Conservation (phyloP, 352 stramenopile species). For the Pythium aquatile region DNA sequence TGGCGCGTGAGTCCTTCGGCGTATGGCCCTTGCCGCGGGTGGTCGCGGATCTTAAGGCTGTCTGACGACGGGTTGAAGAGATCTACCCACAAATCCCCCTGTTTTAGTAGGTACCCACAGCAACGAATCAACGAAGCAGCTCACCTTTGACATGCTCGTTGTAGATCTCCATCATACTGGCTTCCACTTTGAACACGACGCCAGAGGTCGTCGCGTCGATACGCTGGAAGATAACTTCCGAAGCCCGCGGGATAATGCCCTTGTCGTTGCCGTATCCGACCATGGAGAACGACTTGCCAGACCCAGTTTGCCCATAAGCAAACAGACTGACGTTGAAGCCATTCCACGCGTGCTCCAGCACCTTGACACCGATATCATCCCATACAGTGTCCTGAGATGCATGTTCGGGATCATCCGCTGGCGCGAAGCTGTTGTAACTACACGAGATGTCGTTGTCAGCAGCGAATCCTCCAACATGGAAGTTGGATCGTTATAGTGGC, state of each 20-base stretch:
- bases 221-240: conserved; percentile 80
- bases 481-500: too few species aligned
- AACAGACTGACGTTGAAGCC: conserved; percentile 90
- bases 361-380: conserved; percentile 84
- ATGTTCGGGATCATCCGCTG: conserved; percentile 48
- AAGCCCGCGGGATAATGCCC: conserved; percentile 83
- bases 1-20: conserved; percentile 76
- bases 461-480: too few species aligned
- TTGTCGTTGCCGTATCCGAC: conserved; percentile 80
- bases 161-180: conserved; percentile 91
- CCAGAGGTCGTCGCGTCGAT: conserved; percentile 49
- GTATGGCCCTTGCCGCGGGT: conserved; percentile 83
- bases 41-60: conserved; percentile 88
- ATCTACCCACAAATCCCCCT: conserved; percentile 31
- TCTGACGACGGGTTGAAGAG: conserved; percentile 81
- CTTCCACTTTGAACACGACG: conserved; percentile 83
- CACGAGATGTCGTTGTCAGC: too few species aligned
- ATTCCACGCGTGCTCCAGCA: conserved; percentile 88
- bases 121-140: not conserved
- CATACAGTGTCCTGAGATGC: conserved; percentile 84
- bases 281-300: conserved; percentile 88
- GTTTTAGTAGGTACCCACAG: too few species aligned
- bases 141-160: conserved; percentile 86
- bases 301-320: conserved; percentile 84
- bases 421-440: conserved; percentile 83